These are phyloP conservation scores for Tulasnella sp. DNA, from an alignment of 768 basidiomycete species.

Conservation along the genomic window DNA sequence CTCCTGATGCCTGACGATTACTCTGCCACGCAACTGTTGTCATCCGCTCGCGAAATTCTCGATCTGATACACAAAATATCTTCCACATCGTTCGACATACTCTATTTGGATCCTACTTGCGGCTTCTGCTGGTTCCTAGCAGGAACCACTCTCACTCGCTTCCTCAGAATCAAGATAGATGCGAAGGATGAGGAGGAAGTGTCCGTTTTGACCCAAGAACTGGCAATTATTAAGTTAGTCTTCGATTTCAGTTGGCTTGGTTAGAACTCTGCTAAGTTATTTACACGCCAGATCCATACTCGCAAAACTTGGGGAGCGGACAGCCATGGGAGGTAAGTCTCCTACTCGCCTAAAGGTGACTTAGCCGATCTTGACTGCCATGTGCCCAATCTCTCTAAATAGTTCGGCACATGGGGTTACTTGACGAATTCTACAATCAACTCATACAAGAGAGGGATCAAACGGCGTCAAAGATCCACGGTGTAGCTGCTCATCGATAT, in stretches of 20 bases:
- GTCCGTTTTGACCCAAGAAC: not conserved
- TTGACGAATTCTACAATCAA: conserved; percentile 23
- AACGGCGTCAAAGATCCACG: not conserved
- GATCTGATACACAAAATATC: not conserved
- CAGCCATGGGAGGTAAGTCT: conserved; percentile 19
- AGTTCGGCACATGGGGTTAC: conserved; percentile 18
- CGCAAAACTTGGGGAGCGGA: conserved; percentile 23
- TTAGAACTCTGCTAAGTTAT: too few relatives aligned
- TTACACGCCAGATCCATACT: not conserved
- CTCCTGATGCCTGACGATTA: not conserved
- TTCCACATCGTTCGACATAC: not conserved
- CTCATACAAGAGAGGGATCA: not conserved
- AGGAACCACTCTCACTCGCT: not conserved
- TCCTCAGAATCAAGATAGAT: not conserved
- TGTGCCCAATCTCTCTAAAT: not conserved
- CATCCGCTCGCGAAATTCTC: not conserved
- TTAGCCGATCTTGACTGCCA: not conserved
- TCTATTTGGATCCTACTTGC: conserved; percentile 2
- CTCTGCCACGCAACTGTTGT: not conserved
- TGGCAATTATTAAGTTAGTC: not conserved
- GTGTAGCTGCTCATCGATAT: not conserved
- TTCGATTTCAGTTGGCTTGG: too few relatives aligned
- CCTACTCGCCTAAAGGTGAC: not conserved
- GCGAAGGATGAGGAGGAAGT: not conserved
- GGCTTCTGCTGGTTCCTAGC: conserved; percentile 14